Conservation (phyloP, 1,139 yeast genomes). For the Candida freyschussii region DNA sequence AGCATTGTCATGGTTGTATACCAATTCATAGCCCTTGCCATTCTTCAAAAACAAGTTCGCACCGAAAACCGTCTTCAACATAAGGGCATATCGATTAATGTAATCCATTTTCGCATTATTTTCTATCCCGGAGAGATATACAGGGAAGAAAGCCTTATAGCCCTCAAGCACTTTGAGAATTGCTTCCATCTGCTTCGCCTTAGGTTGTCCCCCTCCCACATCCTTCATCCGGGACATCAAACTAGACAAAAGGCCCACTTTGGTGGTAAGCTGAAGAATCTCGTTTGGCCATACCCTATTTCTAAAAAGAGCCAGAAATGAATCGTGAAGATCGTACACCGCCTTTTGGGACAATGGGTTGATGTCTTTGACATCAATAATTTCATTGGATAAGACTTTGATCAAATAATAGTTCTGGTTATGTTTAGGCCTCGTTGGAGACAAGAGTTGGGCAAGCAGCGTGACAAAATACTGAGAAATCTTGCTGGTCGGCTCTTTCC, state of each 20-base stretch:
- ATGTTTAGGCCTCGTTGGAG: background rate
- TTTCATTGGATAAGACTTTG: constrained; percentile 16
- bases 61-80: constrained; percentile 19
- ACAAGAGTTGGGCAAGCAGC: constrained; percentile 9
- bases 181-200: background rate
- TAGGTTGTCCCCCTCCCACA: constrained; percentile 1
- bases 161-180: constrained; percentile 2
- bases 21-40: constrained; percentile 3
- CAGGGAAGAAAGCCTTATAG: constrained; percentile 7
- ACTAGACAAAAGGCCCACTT: too few species aligned
- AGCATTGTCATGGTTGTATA: constrained; percentile 10
- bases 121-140: background rate
- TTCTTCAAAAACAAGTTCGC: constrained; percentile 3
- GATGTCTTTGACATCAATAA: constrained; percentile 14
- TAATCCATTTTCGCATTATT: constrained; percentile 9
- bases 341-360: constrained; percentile 8
- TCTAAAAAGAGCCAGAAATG: constrained; percentile 6
- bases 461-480: constrained; percentile 2
- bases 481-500: too few species aligned
- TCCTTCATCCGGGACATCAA: constrained; percentile 7
- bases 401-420: constrained; percentile 8
- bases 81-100: constrained; percentile 13
- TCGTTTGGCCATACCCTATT: constrained; percentile 11
- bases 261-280: too few species aligned
- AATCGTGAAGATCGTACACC: constrained; percentile 8